Evolutionary conservation across 1,139 yeast species (phyloP), one percentile per base, ranked within the genome.

Genomic region (Taphrina betulina): DNA sequence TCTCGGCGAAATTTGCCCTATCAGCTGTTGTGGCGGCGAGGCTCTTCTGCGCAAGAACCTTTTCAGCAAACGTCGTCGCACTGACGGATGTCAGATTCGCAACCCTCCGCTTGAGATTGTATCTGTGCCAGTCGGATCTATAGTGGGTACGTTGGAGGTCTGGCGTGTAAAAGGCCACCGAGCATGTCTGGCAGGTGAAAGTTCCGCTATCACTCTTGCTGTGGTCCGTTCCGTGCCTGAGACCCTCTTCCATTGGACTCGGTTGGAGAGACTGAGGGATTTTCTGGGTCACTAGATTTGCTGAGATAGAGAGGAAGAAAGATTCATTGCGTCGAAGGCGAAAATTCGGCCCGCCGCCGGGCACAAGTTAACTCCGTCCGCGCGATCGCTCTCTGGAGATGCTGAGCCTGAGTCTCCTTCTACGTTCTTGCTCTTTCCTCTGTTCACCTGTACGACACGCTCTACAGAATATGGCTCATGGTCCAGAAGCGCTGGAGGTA

Each of bases 111-210:
- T 92, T 92, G 67, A 92, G 77, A 67, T 92, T 90, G 69, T 87
- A 92, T 62, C 95, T 77, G 67, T 89, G 96, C 96, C 96, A 90
- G 61, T 90, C 96, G 0, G 95, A 83, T 68, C 87, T 88, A 97
- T 92, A 92, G 54, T 92, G 98, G 57, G 78, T 75, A 64, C 97
- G 77, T 72, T 92, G 98, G 61, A 81, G 77, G 58, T 83, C 89
- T 3, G 95, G 83, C 16, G 83, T 75, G 16, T 83, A 80, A 66
- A 92, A 92, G 59, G 80, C 80, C 60, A 90, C 77, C 7, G 81
- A 83, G 67, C 98, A 92, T 33, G 96, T 85, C 67, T 88, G 85
- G 70, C 98, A 92, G 3, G 96, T 89, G 51, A 57, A 63, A 2
- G 46, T 42, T 17, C 54, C 54, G 12, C 26, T 29, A 12, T 29